phyloP scores from a whole-genome alignment of 495 filamentous ascomycete genomes.

The Rusavskia elegans region DNA sequence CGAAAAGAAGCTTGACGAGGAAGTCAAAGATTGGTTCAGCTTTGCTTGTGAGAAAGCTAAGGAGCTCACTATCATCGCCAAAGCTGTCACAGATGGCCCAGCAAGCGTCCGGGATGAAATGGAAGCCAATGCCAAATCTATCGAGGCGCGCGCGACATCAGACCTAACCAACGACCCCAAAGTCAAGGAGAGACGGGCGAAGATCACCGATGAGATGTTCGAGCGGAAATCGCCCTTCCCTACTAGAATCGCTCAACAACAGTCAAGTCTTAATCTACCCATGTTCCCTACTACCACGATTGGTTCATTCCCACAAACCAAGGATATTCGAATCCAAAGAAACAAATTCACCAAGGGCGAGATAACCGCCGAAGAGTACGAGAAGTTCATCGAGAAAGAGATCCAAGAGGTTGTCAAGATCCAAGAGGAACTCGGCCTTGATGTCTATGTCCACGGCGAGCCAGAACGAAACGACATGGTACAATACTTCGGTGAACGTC shows the following conservation, averaged over 20 bases:
- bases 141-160: conserved; percentile 76
- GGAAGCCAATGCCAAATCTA: conserved; percentile 84
- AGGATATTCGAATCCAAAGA: conserved; percentile 87
- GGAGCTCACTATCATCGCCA: conserved; percentile 86
- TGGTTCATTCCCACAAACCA: conserved; percentile 97
- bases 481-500: conserved; percentile 96
- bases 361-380: conserved; percentile 81
- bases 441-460: conserved; percentile 96
- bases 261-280: conserved; percentile 75
- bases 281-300: conserved; percentile 98
- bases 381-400: conserved; percentile 97
- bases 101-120: conserved; percentile 70
- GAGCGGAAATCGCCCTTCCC: conserved; percentile 83
- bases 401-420: conserved; percentile 84
- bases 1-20: conserved; percentile 89
- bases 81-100: conserved; percentile 84
- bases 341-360: conserved; percentile 98
- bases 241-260: conserved; percentile 66
- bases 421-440: conserved; percentile 92
- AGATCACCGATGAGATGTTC: conserved; percentile 71
- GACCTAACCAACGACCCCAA: conserved; percentile 88
- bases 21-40: conserved; percentile 95
- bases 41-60: conserved; percentile 89
- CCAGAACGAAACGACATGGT: conserved; percentile 99
- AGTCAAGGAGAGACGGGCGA: conserved; percentile 86